A percentile compares a stretch with the other conserved stretches of the same genome.
phyloP scores from a whole-genome alignment of 2,329 filamentous ascomycete genomes.

The Plectosphaerella sp. region DNA sequence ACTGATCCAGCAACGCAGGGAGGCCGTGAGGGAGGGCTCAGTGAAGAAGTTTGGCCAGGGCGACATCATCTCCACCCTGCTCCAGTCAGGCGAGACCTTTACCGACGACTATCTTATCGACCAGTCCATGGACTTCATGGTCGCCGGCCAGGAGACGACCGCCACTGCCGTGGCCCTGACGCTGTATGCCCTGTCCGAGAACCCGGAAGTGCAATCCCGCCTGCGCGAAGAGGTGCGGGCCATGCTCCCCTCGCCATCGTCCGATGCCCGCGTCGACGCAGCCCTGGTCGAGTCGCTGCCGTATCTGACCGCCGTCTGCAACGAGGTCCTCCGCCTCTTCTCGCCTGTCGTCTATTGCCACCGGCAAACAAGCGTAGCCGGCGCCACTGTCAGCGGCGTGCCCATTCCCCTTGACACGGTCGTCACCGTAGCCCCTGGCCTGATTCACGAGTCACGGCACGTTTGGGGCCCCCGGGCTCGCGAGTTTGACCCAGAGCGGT shows the following conservation, averaged over 20 bases:
- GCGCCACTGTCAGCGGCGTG: constrained; percentile 32
- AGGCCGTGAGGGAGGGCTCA: neutral
- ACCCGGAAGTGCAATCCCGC: constrained; percentile 30
- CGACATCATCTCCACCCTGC: constrained; percentile 33
- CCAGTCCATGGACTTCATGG: constrained; percentile 35
- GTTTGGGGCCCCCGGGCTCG: constrained; percentile 32
- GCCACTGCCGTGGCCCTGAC: constrained; percentile 38
- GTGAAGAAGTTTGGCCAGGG: neutral
- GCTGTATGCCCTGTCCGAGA: constrained; percentile 31
- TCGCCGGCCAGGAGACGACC: constrained; percentile 38
- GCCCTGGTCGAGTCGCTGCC: constrained; percentile 34
- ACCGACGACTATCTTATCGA: constrained; percentile 25
- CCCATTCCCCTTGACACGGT: constrained; percentile 35
- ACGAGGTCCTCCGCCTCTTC: constrained; percentile 39
- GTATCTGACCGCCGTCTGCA: constrained; percentile 40
- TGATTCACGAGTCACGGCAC: constrained; percentile 31
- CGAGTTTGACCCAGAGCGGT: constrained; percentile 35
- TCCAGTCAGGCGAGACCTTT: constrained; percentile 27
- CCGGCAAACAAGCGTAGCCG: constrained; percentile 15
- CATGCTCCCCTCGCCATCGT: constrained; percentile 18
- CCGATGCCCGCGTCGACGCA: constrained; percentile 12
- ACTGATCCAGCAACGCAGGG: neutral
- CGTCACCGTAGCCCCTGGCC: constrained; percentile 35
- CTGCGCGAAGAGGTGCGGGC: constrained; percentile 34
- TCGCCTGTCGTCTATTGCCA: constrained; percentile 16